Conservation (phyloP, 2,329 filamentous ascomycete species). For the Fusarium goolgardi region DNA sequence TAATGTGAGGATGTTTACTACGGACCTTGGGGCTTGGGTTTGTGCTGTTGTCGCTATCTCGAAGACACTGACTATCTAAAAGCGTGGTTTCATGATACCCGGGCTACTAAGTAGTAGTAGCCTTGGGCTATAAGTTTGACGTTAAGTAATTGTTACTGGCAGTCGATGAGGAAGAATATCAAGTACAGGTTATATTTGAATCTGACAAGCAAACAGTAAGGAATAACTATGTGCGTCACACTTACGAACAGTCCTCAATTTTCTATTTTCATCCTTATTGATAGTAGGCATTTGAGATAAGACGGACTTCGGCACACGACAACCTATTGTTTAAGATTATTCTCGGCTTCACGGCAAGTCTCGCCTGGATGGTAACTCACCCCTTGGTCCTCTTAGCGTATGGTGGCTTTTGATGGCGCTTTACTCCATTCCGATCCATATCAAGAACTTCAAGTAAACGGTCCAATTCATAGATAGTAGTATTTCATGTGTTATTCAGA, state of each 20-base stretch:
- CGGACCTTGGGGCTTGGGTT: constrained; percentile 51
- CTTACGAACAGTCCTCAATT: not conserved
- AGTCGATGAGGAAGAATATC: not conserved
- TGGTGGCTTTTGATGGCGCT: constrained; percentile 2
- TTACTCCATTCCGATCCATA: not conserved
- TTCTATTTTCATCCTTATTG: not conserved
- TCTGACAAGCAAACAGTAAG: not conserved
- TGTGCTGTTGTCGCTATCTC: constrained; percentile 50
- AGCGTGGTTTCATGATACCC: not conserved
- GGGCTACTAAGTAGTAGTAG: not conserved
- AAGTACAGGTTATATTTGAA: not conserved
- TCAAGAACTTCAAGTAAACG: not conserved
- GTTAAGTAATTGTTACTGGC: not conserved
- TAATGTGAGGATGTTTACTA: constrained; percentile 49
- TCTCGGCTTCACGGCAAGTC: constrained; percentile 28
- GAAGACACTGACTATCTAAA: constrained; percentile 40
- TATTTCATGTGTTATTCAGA: not conserved
- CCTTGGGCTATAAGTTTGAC: not conserved
- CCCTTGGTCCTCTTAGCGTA: constrained; percentile 6
- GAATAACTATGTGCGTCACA: not conserved
- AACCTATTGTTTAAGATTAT: not conserved
- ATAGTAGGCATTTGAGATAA: not conserved
- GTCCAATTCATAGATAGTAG: not conserved
- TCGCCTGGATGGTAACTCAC: constrained; percentile 1
- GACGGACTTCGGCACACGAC: constrained; percentile 4